phyloP scores from a whole-genome alignment of 1,284 basidiomycete genomes.

The Naganishia cerealis region DNA sequence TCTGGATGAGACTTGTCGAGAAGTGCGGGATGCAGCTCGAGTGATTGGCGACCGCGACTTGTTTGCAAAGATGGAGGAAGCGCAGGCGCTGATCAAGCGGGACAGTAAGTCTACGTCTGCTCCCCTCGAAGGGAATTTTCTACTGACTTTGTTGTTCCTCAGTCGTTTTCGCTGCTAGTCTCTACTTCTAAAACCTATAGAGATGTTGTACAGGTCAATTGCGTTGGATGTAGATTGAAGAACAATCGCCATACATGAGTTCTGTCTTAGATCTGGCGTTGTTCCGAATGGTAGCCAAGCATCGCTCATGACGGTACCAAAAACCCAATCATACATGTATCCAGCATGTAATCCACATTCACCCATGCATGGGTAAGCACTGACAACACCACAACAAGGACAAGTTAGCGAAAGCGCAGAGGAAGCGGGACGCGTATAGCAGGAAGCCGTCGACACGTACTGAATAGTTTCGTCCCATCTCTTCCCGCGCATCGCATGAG shows the following conservation, averaged over 20 bases:
- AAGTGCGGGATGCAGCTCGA: conserved; percentile 93
- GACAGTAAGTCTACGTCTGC: conserved; percentile 77
- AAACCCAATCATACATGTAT: conserved; percentile 78
- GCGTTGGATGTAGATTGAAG: neutral
- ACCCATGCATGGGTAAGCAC: conserved; percentile 79
- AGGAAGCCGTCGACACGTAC: conserved; percentile 57
- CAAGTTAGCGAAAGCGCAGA: neutral
- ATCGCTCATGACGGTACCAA: conserved; percentile 27
- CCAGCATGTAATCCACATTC: conserved; percentile 88
- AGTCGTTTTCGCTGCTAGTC: conserved; percentile 48
- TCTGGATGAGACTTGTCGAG: conserved; percentile 93
- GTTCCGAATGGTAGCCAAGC: neutral
- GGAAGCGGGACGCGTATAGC: neutral
- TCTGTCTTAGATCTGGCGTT: neutral
- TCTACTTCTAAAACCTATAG: conserved; percentile 27
- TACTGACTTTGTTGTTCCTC: conserved; percentile 4
- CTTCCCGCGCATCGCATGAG: conserved; percentile 93
- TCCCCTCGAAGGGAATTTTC: neutral
- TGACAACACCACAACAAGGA: conserved; percentile 35
- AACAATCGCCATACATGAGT: neutral
- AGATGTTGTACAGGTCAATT: neutral
- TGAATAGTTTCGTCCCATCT: conserved; percentile 90
- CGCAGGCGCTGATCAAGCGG: conserved; percentile 86
- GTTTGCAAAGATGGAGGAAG: conserved; percentile 96
- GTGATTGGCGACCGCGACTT: conserved; percentile 94